Evolutionary conservation across 2,329 filamentous ascomycete genomes (phyloP).

Genomic region (Botrytis fragariae): DNA sequence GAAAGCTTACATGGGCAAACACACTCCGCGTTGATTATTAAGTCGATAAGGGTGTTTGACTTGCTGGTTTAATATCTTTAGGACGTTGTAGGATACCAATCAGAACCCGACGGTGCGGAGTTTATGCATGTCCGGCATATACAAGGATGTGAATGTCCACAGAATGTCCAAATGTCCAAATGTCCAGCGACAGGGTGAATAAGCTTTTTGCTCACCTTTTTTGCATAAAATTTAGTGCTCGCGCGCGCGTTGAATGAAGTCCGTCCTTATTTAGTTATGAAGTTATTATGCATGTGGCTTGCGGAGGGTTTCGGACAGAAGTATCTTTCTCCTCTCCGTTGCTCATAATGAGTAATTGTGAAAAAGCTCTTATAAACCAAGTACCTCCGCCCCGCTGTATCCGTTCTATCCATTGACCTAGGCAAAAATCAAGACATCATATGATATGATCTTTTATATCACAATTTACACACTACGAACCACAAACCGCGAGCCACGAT

Average conservation of each 20-base stretch:
- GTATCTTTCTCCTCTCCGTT: not conserved
- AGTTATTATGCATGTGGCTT: not conserved
- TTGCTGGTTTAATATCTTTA: not conserved
- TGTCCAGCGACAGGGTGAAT: not conserved
- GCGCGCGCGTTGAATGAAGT: not conserved
- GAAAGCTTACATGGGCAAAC: not conserved
- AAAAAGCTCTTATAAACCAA: not conserved
- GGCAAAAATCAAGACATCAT: not conserved
- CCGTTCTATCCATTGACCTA: not conserved
- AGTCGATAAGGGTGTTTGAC: not conserved
- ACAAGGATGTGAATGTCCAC: not conserved
- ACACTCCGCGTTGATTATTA: not conserved
- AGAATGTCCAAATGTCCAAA: not conserved
- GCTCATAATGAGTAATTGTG: not conserved
- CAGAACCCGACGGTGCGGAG: not conserved
- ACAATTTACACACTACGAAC: not conserved
- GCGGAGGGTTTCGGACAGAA: not conserved
- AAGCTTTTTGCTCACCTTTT: not conserved
- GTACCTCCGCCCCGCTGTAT: not conserved
- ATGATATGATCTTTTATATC: not conserved
- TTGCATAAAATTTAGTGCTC: not conserved
- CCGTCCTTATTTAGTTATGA: not conserved
- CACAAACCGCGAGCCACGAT: not conserved
- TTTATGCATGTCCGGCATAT: conserved; percentile 4
- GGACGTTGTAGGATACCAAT: not conserved